These are phyloP conservation scores for Talaromyces amestolkiae DNA, from an alignment of 2,329 filamentous ascomycete genomes.

Conservation along the genomic window DNA sequence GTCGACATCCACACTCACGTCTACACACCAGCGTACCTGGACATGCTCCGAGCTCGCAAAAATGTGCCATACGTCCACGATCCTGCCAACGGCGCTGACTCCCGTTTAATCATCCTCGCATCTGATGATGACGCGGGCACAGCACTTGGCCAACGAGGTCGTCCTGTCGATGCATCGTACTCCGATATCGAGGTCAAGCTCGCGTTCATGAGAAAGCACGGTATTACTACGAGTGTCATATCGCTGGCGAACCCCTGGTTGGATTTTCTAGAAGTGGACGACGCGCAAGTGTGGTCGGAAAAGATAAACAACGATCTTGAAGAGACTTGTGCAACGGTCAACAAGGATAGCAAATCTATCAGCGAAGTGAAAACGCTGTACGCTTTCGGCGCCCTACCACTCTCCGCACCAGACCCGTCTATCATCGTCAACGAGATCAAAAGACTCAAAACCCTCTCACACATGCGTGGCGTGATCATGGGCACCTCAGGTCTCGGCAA, in stretches of 20 bases:
- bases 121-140: conserved; percentile 45
- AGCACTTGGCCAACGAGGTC: conserved; percentile 57
- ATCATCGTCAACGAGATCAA: conserved; percentile 63
- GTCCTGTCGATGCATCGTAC: conserved; percentile 81
- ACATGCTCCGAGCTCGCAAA: conserved; percentile 54
- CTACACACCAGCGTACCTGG: conserved; percentile 60
- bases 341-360: conserved; percentile 23
- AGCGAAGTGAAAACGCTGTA: conserved; percentile 60
- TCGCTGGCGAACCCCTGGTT: conserved; percentile 93
- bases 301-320: conserved; percentile 78
- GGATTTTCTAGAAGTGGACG: conserved; percentile 67
- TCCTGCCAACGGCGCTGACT: conserved; percentile 33
- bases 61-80: conserved; percentile 47
- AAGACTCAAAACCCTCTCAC: conserved; percentile 59
- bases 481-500: conserved; percentile 77
- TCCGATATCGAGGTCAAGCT: conserved; percentile 77
- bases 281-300: conserved; percentile 62
- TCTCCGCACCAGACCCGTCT: conserved; percentile 63
- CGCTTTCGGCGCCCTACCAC: conserved; percentile 78
- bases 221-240: conserved; percentile 78
- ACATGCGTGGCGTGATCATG: conserved; percentile 82
- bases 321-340: conserved; percentile 59
- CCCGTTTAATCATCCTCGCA: conserved; percentile 48
- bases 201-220: conserved; percentile 81
- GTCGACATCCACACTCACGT: conserved; percentile 64